phyloP scores from a whole-genome alignment of 2,329 filamentous ascomycete species.

The Pseudogymnoascus sp. region DNA sequence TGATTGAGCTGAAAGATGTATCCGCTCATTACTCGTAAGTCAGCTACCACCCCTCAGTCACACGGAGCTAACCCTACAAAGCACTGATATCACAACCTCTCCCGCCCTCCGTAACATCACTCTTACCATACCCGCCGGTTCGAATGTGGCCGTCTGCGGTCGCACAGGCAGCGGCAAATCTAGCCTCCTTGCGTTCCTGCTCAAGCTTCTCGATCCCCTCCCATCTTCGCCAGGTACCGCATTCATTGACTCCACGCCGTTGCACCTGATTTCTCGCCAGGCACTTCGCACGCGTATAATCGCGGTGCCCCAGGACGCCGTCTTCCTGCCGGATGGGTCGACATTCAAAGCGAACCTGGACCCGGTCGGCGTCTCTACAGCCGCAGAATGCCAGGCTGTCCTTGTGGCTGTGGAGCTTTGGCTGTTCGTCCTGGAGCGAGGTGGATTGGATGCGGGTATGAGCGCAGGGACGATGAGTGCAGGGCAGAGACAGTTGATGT shows the following conservation, averaged over 20 bases:
- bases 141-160: slow-evolving; percentile 31
- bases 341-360: slow-evolving; percentile 38
- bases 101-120: slow-evolving; percentile 26
- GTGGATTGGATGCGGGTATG: slow-evolving; percentile 35
- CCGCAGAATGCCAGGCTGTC: slow-evolving; percentile 9
- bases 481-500: slow-evolving; percentile 41
- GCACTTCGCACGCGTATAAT: slow-evolving; percentile 41
- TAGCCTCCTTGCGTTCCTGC: slow-evolving; percentile 32
- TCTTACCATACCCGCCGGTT: slow-evolving; percentile 24
- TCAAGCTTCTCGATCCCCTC: slow-evolving; percentile 32
- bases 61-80: not conserved
- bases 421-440: slow-evolving; percentile 10
- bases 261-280: slow-evolving; percentile 33
- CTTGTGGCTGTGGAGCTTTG: slow-evolving; percentile 13
- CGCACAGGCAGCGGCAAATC: slow-evolving; percentile 36
- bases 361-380: slow-evolving; percentile 28
- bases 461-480: slow-evolving; percentile 31
- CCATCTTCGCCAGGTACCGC: slow-evolving; percentile 29
- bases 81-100: slow-evolving; percentile 15
- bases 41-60: not conserved
- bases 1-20: slow-evolving; percentile 19
- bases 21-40: slow-evolving; percentile 20
- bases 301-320: slow-evolving; percentile 45
- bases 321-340: slow-evolving; percentile 41
- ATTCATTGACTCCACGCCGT: slow-evolving; percentile 36